Percentiles rank a stretch among this genome's conserved stretches.
phyloP scores from a whole-genome alignment of 2,329 filamentous ascomycete species.

The Pyricularia sp. region DNA sequence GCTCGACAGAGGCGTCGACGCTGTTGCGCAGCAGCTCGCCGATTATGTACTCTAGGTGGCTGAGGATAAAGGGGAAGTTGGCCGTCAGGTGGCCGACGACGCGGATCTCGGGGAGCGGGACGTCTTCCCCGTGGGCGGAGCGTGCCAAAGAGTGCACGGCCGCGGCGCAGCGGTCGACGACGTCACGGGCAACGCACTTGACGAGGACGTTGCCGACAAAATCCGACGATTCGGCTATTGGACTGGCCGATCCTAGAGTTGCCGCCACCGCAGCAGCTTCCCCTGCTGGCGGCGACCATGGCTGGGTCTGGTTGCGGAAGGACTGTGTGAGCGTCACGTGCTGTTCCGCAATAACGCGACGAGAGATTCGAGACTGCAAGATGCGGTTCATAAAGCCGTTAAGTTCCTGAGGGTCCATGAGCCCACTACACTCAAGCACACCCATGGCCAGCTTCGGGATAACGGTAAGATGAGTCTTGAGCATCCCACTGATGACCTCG shows the following conservation, averaged over 20 bases:
- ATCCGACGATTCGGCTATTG: constrained; percentile 47
- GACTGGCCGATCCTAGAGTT: constrained; percentile 36
- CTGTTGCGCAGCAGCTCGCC: constrained; percentile 92
- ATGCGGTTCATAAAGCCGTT: constrained; percentile 95
- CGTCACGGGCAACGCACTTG: constrained; percentile 82
- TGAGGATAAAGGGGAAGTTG: constrained; percentile 93
- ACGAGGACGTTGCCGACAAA: constrained; percentile 95
- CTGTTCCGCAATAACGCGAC: constrained; percentile 94
- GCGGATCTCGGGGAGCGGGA: constrained; percentile 68
- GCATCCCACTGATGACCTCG: constrained; percentile 64
- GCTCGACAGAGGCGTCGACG: constrained; percentile 81
- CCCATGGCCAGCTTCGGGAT: constrained; percentile 94
- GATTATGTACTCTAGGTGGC: constrained; percentile 93
- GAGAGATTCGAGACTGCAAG: constrained; percentile 82
- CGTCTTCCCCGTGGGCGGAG: constrained; percentile 62
- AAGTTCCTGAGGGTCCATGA: constrained; percentile 72
- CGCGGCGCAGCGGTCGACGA: constrained; percentile 73
- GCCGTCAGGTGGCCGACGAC: constrained; percentile 80
- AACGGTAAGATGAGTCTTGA: constrained; percentile 82
- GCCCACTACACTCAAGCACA: constrained; percentile 77
- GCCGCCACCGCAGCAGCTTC: constrained; percentile 45
- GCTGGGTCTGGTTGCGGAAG: constrained; percentile 53
- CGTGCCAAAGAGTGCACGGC: constrained; percentile 67
- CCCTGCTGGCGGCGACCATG: neutral
- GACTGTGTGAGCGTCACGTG: constrained; percentile 92